phyloP scores from a whole-genome alignment of 2,329 filamentous ascomycete species.

The Oidium heveae region DNA sequence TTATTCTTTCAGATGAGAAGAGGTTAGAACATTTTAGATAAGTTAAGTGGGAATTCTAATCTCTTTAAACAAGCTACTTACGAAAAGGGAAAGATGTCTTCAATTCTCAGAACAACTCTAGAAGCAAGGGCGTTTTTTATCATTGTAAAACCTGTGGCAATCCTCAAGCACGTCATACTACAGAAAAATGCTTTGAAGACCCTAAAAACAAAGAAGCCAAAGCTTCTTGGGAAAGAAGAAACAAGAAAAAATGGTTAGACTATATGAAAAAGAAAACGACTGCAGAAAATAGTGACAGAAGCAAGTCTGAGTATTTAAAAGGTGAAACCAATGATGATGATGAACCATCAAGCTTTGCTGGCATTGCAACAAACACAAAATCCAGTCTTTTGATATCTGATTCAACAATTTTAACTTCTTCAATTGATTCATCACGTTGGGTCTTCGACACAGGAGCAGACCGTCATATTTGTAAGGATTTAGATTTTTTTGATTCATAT shows the following conservation, averaged over 20 bases:
- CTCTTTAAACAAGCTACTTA: no score
- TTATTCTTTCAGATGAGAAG: no score
- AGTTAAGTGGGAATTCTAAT: no score
- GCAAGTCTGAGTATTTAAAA: not conserved
- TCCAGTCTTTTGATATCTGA: no score
- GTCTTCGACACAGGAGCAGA: not conserved
- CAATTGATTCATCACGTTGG: not conserved
- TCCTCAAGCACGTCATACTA: not conserved
- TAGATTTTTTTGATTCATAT: not conserved
- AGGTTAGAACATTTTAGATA: no score
- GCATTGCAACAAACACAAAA: not conserved
- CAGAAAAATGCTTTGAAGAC: slow-evolving; percentile 1
- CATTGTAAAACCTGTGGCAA: not conserved
- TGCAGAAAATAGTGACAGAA: not conserved
- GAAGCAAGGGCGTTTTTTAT: not conserved
- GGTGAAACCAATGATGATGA: not conserved
- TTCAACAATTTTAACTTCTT: no score
- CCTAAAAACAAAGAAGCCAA: not conserved
- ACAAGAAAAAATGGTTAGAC: not conserved
- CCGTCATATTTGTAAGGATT: not conserved
- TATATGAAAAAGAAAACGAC: not conserved
- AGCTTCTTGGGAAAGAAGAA: not conserved
- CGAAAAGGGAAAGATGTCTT: not conserved
- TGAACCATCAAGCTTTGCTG: not conserved
- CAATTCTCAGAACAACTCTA: not conserved